Conservation (phyloP, 2,329 filamentous ascomycete genomes). For the Ceratocystis lukuohia region DNA sequence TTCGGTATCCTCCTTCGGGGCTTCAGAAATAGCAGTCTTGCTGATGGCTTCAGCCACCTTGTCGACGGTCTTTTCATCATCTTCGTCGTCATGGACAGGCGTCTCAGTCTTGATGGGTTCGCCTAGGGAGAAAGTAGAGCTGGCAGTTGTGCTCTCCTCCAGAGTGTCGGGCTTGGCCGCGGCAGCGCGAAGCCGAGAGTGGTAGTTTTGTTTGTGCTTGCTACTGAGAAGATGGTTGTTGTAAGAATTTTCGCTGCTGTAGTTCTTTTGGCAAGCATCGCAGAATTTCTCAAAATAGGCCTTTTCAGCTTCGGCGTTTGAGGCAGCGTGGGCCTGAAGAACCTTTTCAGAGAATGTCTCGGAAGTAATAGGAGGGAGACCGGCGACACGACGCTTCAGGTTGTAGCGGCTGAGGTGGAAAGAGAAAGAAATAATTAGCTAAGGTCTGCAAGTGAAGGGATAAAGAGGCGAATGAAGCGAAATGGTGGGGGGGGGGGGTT, state of each 20-base stretch:
- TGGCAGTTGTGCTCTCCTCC: constrained; percentile 69
- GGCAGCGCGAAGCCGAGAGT: constrained; percentile 19
- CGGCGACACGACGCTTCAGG: constrained; percentile 83
- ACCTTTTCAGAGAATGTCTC: constrained; percentile 95
- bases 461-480: no score
- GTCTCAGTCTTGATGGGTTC: constrained; percentile 47
- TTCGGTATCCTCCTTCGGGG: constrained; percentile 34
- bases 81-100: constrained; percentile 44
- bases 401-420: constrained; percentile 62
- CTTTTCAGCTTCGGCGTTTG: constrained; percentile 72
- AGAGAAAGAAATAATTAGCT: not conserved
- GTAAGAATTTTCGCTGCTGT: constrained; percentile 93
- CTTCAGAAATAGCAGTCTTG: constrained; percentile 51
- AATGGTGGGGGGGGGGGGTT: not conserved
- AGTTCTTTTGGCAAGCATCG: constrained; percentile 73
- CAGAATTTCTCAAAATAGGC: constrained; percentile 80
- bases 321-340: constrained; percentile 72
- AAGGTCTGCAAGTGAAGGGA: not conserved
- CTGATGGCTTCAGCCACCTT: constrained; percentile 67
- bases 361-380: constrained; percentile 76
- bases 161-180: constrained; percentile 44
- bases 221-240: constrained; percentile 83
- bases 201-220: constrained; percentile 60
- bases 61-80: constrained; percentile 59
- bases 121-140: constrained; percentile 81